Base-by-base conservation (phyloP, 1,139 yeast species). In the Wickerhamomyces sp. region DNA sequence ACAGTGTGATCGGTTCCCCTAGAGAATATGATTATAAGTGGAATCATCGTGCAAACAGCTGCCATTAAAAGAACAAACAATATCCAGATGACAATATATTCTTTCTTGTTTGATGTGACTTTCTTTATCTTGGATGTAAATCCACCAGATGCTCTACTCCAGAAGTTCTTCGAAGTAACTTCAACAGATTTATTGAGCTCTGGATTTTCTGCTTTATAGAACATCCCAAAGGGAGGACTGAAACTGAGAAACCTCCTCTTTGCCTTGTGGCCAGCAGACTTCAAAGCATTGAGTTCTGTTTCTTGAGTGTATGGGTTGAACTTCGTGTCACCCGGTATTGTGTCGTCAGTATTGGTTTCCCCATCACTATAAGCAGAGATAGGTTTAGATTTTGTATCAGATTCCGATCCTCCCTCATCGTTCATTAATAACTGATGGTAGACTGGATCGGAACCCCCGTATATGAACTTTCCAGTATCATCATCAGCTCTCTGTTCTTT, bases 1-100 rank as follows among this genome's bases (percentile, higher is more conserved):
- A 54, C 54, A 11, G 44, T 43, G 1, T 42, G 14, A 29, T 58
- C 62, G 1, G 58, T 51, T 3, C 63, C 64, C 42, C 58, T 50
- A 10, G 55, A 42, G 23, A 46, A 52, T 1, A 57, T 41, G 2
- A 55, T 42, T 6, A 54, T 30, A 13, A 57, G 42, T 1, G 64
- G 64, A 36, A 55, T 41, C 29, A 52, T 50, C 0, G 48, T 41
- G 39, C 62, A 56, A 3, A 59, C 14, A 4, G 52, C 26, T 3
- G 48, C 45, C 39, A 59, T 43, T 18, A 60, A 42, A 4, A 52
- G 32, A 10, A 55, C 48, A 27, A 54, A 46, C 13, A 59, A 44
- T 10, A 46, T 35, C 58, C 61, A 59, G 27, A 58, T 51, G 1
- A 47, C 34, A 11, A 55, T 39, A 3, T 51, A 45, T 26, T 55